Base-by-base conservation (phyloP, 371 early-diverging fungal genomes). In the Mucor circinelloides region DNA sequence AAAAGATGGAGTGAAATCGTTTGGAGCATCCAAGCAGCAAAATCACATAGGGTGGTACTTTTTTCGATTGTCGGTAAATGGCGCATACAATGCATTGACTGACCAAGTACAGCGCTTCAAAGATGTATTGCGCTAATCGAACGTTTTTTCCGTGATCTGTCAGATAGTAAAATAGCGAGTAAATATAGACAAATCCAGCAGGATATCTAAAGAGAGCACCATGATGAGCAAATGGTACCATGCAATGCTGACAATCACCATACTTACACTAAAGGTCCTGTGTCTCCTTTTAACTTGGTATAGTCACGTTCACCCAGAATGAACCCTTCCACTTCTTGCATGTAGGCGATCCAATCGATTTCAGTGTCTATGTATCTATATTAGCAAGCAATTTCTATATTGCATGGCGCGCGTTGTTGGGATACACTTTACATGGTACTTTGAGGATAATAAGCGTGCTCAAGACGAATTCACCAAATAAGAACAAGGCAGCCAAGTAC, bases 291-390 rank as follows among this genome's bases (percentile, higher is more conserved):
- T 15, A 97, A 71, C 28, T 89, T 85, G 21, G 66, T 44, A 69
- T 97, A 97, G 72, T 96, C 90, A 6, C 88, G 84, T 72, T 96
- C 94, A 6, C 97, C 97, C 3, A 70, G 64, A 9, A 93, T 61
- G 70, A 92, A 94, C 10, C 89, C 90, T 31, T 77, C 78, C 0
- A 96, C 93, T 77, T 97, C 88, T 77, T 97, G 95, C 95, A 97
- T 95, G 74, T 97, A 97, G 1, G 97, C 91, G 17, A 70, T 79
- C 95, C 95, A 97, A 78, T 97, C 98, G 64, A 97, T 97, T 73
- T 97, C 96, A 9, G 97, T 96, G 71, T 96, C 91, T 92, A 64
- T 30, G 21, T n/a, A 23, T 23, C 10, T 12, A 25, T 13, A n/a
- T 48, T 9, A 50, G 21, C 25, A n/a, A n/a, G n/a, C 34, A 15